Base-by-base conservation (phyloP, 148 eudicot genomes). In the Fagopyrum homotropicum region DNA sequence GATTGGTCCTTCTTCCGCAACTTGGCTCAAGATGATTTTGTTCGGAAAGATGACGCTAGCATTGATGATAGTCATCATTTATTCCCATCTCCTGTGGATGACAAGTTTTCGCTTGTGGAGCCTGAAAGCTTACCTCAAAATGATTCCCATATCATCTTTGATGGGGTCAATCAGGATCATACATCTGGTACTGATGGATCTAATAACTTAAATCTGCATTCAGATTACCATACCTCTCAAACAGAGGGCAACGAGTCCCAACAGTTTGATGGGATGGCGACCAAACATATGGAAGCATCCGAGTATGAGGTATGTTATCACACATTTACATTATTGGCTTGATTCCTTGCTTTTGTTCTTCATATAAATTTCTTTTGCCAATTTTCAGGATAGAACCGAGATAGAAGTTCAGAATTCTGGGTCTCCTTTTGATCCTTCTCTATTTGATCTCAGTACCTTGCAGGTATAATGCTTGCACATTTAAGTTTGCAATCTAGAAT, bases 1-100 rank as follows among this genome's bases (percentile, higher is more conserved):
- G 86, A 84, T 81, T 95, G 99, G 99, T 95, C 99, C 76, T 92
- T 88, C 83, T 95, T 95, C 79, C 91, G 89, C 78, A 89, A 89
- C 71, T 78, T 95, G 76, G 99, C 99, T 52, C 82, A 85, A 79
- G 89, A 89, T 80, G 97, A 92, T 73, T 92, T 86, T 81, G 61
- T 69, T 6, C 74, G 59, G 77, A 79, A 60, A 90, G 49, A 69
- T 69, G 72, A 69, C 3, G 40, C 72, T 40, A 40, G 12, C 46
- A 43, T 69, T 15, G 72, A 88, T 72, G 93, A 88, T 82, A 85
- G 89, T 75, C 72, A 69, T 40, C 72, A 69, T 69, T 17, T 90
- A 93, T 84, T 86, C 92, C 78, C 72, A 7, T 69, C 72, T 40
- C 72, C 2, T 12, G 72, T 2, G 49, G 72, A 69, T 69, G 47